Evolutionary conservation across 2,329 filamentous ascomycete genomes (phyloP).

Genomic region (Aspergillus sp.): DNA sequence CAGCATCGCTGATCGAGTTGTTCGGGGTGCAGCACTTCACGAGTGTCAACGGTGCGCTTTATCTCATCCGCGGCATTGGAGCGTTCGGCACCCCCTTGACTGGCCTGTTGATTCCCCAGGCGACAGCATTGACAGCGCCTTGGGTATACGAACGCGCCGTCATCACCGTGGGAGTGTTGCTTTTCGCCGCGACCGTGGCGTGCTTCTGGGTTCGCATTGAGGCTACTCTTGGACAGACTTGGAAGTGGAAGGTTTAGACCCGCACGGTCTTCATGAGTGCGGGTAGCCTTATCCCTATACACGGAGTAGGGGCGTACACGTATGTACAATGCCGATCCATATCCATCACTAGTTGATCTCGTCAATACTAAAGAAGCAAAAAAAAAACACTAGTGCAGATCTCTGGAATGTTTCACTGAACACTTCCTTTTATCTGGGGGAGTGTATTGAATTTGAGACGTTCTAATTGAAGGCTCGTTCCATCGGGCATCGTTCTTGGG

Average conservation of each 20-base stretch:
- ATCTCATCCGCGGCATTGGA: conserved; percentile 37
- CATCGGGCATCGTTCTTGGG: too few species aligned
- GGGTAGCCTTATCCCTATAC: too few species aligned
- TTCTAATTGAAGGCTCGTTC: too few species aligned
- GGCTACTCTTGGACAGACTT: conserved; percentile 16
- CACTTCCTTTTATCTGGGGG: too few species aligned
- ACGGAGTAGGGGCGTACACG: too few species aligned
- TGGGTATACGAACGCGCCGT: conserved; percentile 23
- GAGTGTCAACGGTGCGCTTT: conserved; percentile 37
- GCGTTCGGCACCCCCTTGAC: conserved; percentile 39
- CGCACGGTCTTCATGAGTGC: too few species aligned
- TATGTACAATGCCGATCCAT: too few species aligned
- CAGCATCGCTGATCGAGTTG: conserved; percentile 30
- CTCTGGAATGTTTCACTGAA: too few species aligned
- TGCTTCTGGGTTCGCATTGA: conserved; percentile 28
- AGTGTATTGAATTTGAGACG: too few species aligned
- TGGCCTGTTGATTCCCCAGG: conserved; percentile 22
- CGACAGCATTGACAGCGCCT: conserved; percentile 17
- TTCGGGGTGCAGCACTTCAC: conserved; percentile 39
- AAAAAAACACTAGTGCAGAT: too few species aligned
- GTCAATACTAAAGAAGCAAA: too few species aligned
- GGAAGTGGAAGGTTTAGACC: conserved; percentile 22
- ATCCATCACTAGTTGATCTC: too few species aligned
- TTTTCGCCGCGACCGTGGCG: conserved; percentile 25
- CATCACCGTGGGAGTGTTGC: conserved; percentile 24